A percentile compares a stretch with the other conserved stretches of the same genome.
phyloP scores from a whole-genome alignment of 2,329 filamentous ascomycete genomes.

The Pseudogymnoascus sp. region DNA sequence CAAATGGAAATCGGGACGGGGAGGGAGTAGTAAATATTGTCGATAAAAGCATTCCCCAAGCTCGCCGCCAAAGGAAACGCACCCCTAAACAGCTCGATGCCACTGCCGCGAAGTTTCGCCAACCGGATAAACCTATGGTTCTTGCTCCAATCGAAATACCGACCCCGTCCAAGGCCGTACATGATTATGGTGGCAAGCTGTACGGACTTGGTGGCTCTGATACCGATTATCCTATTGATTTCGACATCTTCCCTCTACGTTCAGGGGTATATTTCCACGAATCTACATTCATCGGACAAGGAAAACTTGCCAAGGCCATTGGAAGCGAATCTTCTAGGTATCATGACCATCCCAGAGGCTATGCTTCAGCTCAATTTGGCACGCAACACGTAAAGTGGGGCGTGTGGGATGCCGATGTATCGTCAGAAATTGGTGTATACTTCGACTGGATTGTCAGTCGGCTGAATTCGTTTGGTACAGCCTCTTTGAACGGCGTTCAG shows the following conservation, averaged over 20 bases:
- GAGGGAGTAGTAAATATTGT: neutral
- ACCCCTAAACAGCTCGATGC: slow-evolving; percentile 24
- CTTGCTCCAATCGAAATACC: slow-evolving; percentile 14
- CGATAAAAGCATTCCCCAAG: neutral
- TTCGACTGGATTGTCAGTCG: slow-evolving; percentile 50
- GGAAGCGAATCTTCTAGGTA: slow-evolving; percentile 17
- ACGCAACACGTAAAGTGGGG: slow-evolving; percentile 46
- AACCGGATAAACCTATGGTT: slow-evolving; percentile 25
- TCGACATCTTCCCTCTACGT: slow-evolving; percentile 52
- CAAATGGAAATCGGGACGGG: neutral
- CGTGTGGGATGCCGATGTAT: slow-evolving; percentile 47
- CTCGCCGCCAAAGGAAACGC: slow-evolving; percentile 18
- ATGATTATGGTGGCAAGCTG: slow-evolving; percentile 32
- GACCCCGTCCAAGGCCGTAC: slow-evolving; percentile 15
- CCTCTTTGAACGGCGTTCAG: neutral
- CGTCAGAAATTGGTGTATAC: slow-evolving; percentile 54
- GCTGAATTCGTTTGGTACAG: slow-evolving; percentile 10
- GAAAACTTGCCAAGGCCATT: slow-evolving; percentile 36
- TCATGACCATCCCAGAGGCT: slow-evolving; percentile 24
- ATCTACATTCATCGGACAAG: slow-evolving; percentile 49
- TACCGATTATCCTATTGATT: slow-evolving; percentile 52
- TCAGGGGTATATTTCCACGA: slow-evolving; percentile 50
- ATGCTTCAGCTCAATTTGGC: slow-evolving; percentile 30
- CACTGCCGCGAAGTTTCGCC: slow-evolving; percentile 26
- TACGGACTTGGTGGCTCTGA: slow-evolving; percentile 51